Evolutionary conservation across 2,329 filamentous ascomycete genomes (phyloP).

Genomic region (Alternaria gansuensis): DNA sequence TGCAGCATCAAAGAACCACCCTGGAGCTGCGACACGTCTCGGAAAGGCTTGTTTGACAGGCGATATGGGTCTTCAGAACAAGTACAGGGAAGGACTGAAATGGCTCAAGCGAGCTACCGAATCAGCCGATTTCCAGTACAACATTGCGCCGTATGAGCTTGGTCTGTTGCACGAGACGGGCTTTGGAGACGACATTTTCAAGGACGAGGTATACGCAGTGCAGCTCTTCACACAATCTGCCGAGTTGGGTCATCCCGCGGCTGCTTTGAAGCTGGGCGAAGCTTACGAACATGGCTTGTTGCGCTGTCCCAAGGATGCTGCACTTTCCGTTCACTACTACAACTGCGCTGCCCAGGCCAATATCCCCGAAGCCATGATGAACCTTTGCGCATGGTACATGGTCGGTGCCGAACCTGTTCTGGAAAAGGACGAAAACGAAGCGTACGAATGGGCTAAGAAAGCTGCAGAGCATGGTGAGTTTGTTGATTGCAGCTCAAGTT

Average conservation of each 20-base stretch:
- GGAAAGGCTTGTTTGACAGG: slow-evolving; percentile 89
- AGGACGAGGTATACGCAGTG: slow-evolving; percentile 87
- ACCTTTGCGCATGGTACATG: slow-evolving; percentile 97
- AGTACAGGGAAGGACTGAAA: slow-evolving; percentile 90
- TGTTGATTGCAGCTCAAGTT: neutral
- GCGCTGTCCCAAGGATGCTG: slow-evolving; percentile 87
- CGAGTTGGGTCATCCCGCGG: slow-evolving; percentile 87
- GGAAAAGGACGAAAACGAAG: slow-evolving; percentile 94
- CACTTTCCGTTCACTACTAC: slow-evolving; percentile 96
- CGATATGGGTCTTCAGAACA: slow-evolving; percentile 83
- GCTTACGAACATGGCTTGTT: slow-evolving; percentile 94
- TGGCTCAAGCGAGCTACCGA: slow-evolving; percentile 96
- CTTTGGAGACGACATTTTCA: slow-evolving; percentile 94
- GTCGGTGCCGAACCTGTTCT: slow-evolving; percentile 90
- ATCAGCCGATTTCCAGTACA: slow-evolving; percentile 89
- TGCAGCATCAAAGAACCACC: slow-evolving; percentile 91
- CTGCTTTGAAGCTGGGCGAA: slow-evolving; percentile 89
- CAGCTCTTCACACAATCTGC: slow-evolving; percentile 95
- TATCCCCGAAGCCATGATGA: slow-evolving; percentile 93
- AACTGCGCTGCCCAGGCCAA: slow-evolving; percentile 87
- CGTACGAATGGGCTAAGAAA: slow-evolving; percentile 92
- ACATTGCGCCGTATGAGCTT: slow-evolving; percentile 89
- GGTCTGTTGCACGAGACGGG: slow-evolving; percentile 88
- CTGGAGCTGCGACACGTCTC: slow-evolving; percentile 91
- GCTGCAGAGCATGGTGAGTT: slow-evolving; percentile 84